Conservation (phyloP, 106 monocot species). For the Iris macrosiphon region DNA sequence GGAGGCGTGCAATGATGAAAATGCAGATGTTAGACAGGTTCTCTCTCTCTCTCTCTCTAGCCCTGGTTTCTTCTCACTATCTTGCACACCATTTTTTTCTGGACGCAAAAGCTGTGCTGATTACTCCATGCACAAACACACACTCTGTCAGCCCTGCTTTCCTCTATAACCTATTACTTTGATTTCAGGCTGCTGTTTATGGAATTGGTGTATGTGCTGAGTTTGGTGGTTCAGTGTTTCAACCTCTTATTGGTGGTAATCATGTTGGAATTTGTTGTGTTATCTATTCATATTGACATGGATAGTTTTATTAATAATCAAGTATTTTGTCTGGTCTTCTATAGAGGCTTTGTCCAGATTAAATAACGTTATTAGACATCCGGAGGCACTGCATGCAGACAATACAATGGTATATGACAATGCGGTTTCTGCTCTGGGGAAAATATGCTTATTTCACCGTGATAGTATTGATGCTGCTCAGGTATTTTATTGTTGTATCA, state of each 20-base stretch:
- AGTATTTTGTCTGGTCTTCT: constrained; percentile 5
- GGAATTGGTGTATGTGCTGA: constrained; percentile 96
- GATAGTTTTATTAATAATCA: neutral
- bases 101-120: too few species aligned
- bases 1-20: constrained; percentile 90
- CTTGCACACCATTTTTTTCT: too few species aligned
- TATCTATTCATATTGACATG: neutral
- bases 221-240: constrained; percentile 75
- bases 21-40: constrained; percentile 94
- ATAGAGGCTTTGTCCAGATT: constrained; percentile 86
- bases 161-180: too few species aligned
- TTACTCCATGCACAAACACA: too few species aligned
- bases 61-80: neutral
- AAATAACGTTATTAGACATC: constrained; percentile 67
- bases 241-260: constrained; percentile 87
- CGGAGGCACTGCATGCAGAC: constrained; percentile 59
- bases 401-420: constrained; percentile 96
- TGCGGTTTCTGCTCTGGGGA: constrained; percentile 91
- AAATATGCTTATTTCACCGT: constrained; percentile 80
- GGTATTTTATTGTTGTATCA: constrained; percentile 36
- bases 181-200: constrained; percentile 87
- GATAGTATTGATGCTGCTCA: constrained; percentile 76
- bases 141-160: too few species aligned
- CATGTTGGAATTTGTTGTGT: neutral
- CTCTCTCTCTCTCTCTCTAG: neutral